Base-by-base conservation (phyloP, 257 asterid species). In the Nicotiana noctiflora region DNA sequence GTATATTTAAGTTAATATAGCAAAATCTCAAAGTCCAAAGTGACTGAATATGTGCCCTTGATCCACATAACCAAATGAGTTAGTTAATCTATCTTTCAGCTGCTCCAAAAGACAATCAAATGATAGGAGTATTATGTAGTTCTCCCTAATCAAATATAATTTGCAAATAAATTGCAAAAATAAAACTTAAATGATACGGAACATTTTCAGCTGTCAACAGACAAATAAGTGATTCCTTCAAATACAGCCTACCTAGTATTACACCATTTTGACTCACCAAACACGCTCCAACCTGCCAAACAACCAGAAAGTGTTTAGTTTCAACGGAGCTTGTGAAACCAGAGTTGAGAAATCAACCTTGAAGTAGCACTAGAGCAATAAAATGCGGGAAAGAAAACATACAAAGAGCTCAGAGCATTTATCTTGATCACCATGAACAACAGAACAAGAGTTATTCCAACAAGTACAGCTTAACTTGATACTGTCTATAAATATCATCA, bases 241-340 rank as follows among this genome's bases (percentile, higher is more conserved):
- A 57, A 83, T 83, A 70, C 80, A 80, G 82, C 96, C 87, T 86
- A 94, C 98, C 98, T 11, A 94, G 93, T 78, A 94, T 94, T 63
- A 94, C 87, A 55, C 93, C 97, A 85, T 86, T 94, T 80, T 91
- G 92, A 85, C 98, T 94, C 88, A 94, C 98, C 96, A 94, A 86
- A 85, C 98, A 94, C 68, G 98, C 98, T 84, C 98, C 98, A 84
- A 93, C 98, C 97, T 94, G 61, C 67, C 82, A 55, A 75, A 86
- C 60, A 53, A 55, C 9, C 10, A 40, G 27, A 75, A 57, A 61
- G 62, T 21, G 59, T 51, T 31, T 37, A 18, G 18, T 27, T 17
- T 60, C 23, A 23, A 29, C 0, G 53, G 44, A n/a, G 27, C 5
- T 72, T 72, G 12, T 49, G 72, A 64, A 31, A 37, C 29, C 46